These are phyloP conservation scores for Pleurotus giganteus DNA, from an alignment of 768 basidiomycete species.

Conservation along the genomic window DNA sequence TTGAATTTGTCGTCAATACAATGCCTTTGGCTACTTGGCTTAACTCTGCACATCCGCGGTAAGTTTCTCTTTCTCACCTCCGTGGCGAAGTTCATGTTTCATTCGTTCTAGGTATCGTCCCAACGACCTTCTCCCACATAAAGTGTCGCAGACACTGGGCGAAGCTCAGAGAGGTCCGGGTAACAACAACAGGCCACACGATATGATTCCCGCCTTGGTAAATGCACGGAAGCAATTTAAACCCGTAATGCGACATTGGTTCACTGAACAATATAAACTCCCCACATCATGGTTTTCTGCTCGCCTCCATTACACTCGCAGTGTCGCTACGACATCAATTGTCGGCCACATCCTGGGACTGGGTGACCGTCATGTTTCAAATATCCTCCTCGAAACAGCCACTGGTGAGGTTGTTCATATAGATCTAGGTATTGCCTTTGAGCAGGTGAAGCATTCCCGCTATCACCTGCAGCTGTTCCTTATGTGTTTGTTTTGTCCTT, in stretches of 20 bases:
- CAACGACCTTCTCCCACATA: slow-evolving; percentile 40
- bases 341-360: slow-evolving; percentile 91
- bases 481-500: not conserved
- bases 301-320: slow-evolving; percentile 86
- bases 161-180: slow-evolving; percentile 25
- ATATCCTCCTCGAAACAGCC: slow-evolving; percentile 83
- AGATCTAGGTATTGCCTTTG: slow-evolving; percentile 95
- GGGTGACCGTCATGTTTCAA: slow-evolving; percentile 89
- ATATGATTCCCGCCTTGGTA: slow-evolving; percentile 26
- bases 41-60: slow-evolving; percentile 58
- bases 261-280: slow-evolving; percentile 84
- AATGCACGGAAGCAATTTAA: slow-evolving; percentile 46
- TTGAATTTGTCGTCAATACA: slow-evolving; percentile 91
- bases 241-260: slow-evolving; percentile 94
- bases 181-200: not conserved
- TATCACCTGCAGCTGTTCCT: not conserved
- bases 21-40: slow-evolving; percentile 65
- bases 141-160: slow-evolving; percentile 21
- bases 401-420: slow-evolving; percentile 94
- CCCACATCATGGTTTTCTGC: slow-evolving; percentile 92
- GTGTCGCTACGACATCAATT: slow-evolving; percentile 91
- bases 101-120: slow-evolving; percentile 58
- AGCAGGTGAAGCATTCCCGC: slow-evolving; percentile 73
- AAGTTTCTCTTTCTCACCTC: slow-evolving; percentile 24
- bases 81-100: no score